phyloP scores from a whole-genome alignment of 1,139 yeast species.

The Ogataea hybrid region DNA sequence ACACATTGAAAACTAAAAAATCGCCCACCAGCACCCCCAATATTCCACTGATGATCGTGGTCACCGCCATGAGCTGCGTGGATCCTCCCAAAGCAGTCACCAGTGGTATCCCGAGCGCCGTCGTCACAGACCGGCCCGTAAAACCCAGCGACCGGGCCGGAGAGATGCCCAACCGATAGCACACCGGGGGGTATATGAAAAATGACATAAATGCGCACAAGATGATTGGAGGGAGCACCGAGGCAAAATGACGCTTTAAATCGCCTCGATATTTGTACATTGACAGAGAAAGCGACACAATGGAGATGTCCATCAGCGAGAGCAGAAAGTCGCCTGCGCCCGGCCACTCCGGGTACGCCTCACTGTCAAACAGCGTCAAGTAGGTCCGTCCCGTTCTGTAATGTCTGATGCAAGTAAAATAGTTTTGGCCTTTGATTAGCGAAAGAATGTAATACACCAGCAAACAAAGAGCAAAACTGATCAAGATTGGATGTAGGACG shows the following conservation, averaged over 20 bases:
- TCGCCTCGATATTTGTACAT: too few relatives aligned
- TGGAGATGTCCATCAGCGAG: conserved; percentile 71
- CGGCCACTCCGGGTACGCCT: conserved; percentile 46
- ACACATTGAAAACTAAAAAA: conserved; percentile 38
- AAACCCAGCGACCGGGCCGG: conserved; percentile 79
- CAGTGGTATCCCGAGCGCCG: conserved; percentile 77
- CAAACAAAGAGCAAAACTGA: conserved; percentile 61
- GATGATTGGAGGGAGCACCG: too few relatives aligned
- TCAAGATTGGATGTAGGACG: conserved; percentile 67
- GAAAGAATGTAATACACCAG: conserved; percentile 62
- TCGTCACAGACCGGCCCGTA: conserved; percentile 77
- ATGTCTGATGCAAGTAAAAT: conserved; percentile 46
- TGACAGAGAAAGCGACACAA: conserved; percentile 72
- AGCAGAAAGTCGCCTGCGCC: conserved; percentile 79
- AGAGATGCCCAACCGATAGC: too few relatives aligned
- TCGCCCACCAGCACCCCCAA: conserved; percentile 73
- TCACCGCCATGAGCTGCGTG: conserved; percentile 71
- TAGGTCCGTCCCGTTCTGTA: conserved; percentile 74
- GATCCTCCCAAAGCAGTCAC: conserved; percentile 66
- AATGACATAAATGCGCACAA: too few relatives aligned
- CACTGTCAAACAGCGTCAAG: conserved; percentile 50
- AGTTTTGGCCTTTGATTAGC: conserved; percentile 42
- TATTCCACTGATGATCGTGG: conserved; percentile 76
- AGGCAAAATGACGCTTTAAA: too few relatives aligned
- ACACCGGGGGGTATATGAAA: too few relatives aligned